Evolutionary conservation across 106 monocot genomes (phyloP), one percentile per base, ranked within the genome.

Genomic region (Platanthera guangdongensis): DNA sequence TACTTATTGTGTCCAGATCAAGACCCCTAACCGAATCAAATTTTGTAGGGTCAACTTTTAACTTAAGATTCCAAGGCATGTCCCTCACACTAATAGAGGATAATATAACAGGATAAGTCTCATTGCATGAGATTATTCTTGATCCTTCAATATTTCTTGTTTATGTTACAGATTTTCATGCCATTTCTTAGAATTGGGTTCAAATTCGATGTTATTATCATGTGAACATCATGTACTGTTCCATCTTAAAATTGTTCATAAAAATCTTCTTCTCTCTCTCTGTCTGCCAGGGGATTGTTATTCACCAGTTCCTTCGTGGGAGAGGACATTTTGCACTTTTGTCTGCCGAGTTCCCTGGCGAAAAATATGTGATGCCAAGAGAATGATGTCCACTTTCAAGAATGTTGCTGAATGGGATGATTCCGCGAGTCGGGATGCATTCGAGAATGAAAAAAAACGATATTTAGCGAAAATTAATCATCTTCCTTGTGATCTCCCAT

Each of bases 371-470:
- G 82, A 76, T 22, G 78, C 78, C 51, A 53, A 82, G 65, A 51
- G 28, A 70, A 62, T 55, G 0, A 25, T 80, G 45, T 52, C 6
- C 11, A 47, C 51, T 18, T 77, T 73, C 75, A 72, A 73, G 52
- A 82, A 79, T 52, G 63, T 86, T 9, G 48, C 76, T 9, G 72
- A 86, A 4, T 86, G 85, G 85, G 82, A 86, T 68, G 85, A 86
- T 78, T 64, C 76, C 18, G 82, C 75, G 2, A 82, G 73, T 3
- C 46, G 52, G 51, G 85, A 86, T 73, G 85, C 82, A 55, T 86
- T 86, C 55, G 71, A 80, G 47, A 79, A 80, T 68, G 76, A 82
- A 68, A 86, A 86, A 53, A 48, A 55, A 46, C 85, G 82, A 3
- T 86, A 75, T 53, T 86, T 57, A 52, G 81, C 85, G 28, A 10